Conservation (phyloP, 108 stramenopile genomes). For the Fragilariopsis cylindrus region DNA sequence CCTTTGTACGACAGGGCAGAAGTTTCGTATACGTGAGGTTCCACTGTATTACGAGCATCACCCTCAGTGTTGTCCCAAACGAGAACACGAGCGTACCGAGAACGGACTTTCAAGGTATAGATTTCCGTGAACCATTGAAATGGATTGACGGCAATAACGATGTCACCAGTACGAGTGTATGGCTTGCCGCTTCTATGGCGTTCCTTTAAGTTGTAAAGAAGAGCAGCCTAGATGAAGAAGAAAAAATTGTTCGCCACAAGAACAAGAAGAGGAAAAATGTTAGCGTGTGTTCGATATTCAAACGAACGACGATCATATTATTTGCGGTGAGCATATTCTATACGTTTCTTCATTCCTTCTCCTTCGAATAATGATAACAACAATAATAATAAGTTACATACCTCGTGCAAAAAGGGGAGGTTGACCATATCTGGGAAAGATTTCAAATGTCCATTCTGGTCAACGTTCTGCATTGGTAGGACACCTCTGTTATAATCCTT, state of each 20-base stretch:
- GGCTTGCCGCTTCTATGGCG: conserved; percentile 74
- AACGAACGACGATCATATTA: neutral
- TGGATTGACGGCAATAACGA: conserved; percentile 96
- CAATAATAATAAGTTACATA: conserved; percentile 24
- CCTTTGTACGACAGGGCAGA: conserved; percentile 80
- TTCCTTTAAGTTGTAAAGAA: conserved; percentile 85
- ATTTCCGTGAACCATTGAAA: conserved; percentile 86
- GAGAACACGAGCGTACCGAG: conserved; percentile 64
- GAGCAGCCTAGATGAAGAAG: conserved; percentile 43
- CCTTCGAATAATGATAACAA: neutral
- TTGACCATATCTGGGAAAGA: conserved; percentile 79
- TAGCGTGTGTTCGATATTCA: neutral
- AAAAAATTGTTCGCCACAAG: too few species aligned
- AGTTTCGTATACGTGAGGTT: conserved; percentile 85
- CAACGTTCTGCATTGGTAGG: conserved; percentile 78
- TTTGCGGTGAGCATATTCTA: neutral
- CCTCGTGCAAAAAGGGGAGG: conserved; percentile 90
- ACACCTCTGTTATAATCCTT: conserved; percentile 72
- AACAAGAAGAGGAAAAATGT: too few species aligned
- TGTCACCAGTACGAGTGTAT: conserved; percentile 94
- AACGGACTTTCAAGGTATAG: conserved; percentile 74
- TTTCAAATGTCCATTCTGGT: conserved; percentile 36
- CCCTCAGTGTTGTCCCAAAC: conserved; percentile 55
- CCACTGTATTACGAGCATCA: conserved; percentile 44
- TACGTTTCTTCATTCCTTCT: neutral